A percentile compares a stretch with the other conserved stretches of the same genome.
phyloP scores from a whole-genome alignment of 768 basidiomycete species.

The Sistotremastrum suecicum region DNA sequence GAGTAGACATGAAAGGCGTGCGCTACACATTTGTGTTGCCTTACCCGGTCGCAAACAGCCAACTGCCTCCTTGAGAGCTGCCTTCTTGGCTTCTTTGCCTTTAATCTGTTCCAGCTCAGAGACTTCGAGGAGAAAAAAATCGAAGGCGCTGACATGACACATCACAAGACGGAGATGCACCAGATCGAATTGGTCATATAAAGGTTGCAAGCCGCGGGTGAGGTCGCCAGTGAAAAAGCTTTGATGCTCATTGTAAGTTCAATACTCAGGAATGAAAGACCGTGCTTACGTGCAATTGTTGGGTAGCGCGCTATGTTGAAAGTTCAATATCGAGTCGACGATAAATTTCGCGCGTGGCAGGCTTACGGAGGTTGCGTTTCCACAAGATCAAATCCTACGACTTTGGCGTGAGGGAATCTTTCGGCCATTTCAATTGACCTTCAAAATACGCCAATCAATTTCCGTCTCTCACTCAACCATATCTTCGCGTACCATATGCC shows the following conservation, averaged over 20 bases:
- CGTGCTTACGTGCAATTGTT: too few relatives aligned
- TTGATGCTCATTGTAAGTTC: slow-evolving; percentile 3
- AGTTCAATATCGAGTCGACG: too few relatives aligned
- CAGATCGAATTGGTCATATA: slow-evolving; percentile 11
- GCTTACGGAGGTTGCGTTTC: too few relatives aligned
- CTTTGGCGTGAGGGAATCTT: slow-evolving; percentile 10
- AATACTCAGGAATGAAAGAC: too few relatives aligned
- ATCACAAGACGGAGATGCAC: slow-evolving; percentile 17
- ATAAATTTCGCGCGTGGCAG: too few relatives aligned
- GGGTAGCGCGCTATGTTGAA: too few relatives aligned
- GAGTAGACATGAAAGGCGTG: background rate
- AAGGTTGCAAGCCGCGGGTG: slow-evolving; percentile 9
- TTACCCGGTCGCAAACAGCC: slow-evolving; percentile 12
- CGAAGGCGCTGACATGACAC: slow-evolving; percentile 11
- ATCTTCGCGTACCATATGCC: slow-evolving; percentile 14
- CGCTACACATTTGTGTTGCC: background rate
- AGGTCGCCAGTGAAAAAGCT: slow-evolving; percentile 16
- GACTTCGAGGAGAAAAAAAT: too few relatives aligned
- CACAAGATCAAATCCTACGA: slow-evolving; percentile 15
- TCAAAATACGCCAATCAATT: background rate
- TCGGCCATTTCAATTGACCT: slow-evolving; percentile 17
- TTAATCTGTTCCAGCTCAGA: too few relatives aligned
- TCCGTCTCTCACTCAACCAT: too few relatives aligned
- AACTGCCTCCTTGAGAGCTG: background rate
- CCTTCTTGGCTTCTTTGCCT: slow-evolving; percentile 5